Evolutionary conservation across 2,329 filamentous ascomycete species (phyloP).

Genomic region (Hypomyces perniciosus): DNA sequence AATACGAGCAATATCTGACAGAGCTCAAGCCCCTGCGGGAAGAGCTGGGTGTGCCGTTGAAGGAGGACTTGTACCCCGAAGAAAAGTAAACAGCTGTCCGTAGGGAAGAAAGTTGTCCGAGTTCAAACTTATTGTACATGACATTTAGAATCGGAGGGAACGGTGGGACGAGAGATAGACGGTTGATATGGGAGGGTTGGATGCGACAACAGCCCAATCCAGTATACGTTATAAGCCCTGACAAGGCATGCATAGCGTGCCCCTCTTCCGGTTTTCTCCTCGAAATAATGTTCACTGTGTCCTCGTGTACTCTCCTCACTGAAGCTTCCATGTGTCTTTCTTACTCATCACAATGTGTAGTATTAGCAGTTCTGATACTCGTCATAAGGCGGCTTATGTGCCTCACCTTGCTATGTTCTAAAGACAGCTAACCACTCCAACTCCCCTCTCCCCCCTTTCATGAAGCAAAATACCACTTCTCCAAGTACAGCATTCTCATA

Average conservation of each 20-base stretch:
- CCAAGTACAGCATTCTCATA: neutral
- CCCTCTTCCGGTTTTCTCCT: conserved; percentile 13
- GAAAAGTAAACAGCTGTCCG: conserved; percentile 32
- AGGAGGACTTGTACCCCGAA: conserved; percentile 87
- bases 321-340: neutral
- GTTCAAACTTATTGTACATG: conserved; percentile 31
- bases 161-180: conserved; percentile 24
- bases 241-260: conserved; percentile 19
- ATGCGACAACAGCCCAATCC: conserved; percentile 22
- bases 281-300: neutral
- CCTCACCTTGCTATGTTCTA: neutral
- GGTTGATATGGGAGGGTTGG: conserved; percentile 20
- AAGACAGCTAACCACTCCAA: neutral
- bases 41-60: conserved; percentile 85
- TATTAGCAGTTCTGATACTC: neutral
- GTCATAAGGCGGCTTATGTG: neutral
- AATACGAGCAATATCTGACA: conserved; percentile 94
- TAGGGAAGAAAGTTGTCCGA: neutral
- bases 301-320: neutral
- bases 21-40: conserved; percentile 89
- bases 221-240: conserved; percentile 27
- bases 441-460: neutral
- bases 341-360: neutral
- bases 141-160: conserved; percentile 21
- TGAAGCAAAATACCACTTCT: no score